phyloP scores from a whole-genome alignment of 108 stramenopile genomes.

The Mediolabrus comicus region DNA sequence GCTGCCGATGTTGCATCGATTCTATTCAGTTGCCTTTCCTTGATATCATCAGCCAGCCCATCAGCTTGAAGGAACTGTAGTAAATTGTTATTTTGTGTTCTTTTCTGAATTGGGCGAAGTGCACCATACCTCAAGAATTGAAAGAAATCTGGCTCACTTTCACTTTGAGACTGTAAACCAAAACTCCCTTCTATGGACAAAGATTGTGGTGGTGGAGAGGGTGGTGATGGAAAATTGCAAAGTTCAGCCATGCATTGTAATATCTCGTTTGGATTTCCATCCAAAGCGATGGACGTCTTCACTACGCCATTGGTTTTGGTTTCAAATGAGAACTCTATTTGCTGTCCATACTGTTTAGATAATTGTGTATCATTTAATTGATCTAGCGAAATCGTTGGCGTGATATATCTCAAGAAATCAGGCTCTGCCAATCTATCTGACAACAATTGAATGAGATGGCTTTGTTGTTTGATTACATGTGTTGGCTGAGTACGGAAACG shows the following conservation, averaged over 20 bases:
- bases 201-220: constrained; percentile 6
- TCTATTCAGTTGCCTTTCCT: constrained; percentile 52
- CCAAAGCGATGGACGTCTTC: constrained; percentile 47
- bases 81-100: constrained; percentile 41
- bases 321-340: constrained; percentile 62
- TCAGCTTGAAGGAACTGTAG: constrained; percentile 45
- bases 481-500: constrained; percentile 62
- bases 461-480: constrained; percentile 65
- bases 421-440: constrained; percentile 45
- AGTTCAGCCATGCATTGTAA: constrained; percentile 45
- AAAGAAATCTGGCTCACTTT: constrained; percentile 15
- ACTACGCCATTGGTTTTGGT: constrained; percentile 30
- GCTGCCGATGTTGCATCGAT: constrained; percentile 76
- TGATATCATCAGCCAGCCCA: constrained; percentile 40
- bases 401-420: constrained; percentile 59
- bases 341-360: not conserved
- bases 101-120: constrained; percentile 43
- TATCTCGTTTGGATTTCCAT: constrained; percentile 56
- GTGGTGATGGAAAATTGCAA: constrained; percentile 34
- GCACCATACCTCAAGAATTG: constrained; percentile 36
- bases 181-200: not conserved
- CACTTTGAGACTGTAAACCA: not conserved
- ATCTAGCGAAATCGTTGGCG: not conserved
- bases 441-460: constrained; percentile 64
- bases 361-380: not conserved